Evolutionary conservation across 2,329 filamentous ascomycete genomes (phyloP), one percentile per base, ranked within the genome.

Genomic region (Xylaria polymorpha): DNA sequence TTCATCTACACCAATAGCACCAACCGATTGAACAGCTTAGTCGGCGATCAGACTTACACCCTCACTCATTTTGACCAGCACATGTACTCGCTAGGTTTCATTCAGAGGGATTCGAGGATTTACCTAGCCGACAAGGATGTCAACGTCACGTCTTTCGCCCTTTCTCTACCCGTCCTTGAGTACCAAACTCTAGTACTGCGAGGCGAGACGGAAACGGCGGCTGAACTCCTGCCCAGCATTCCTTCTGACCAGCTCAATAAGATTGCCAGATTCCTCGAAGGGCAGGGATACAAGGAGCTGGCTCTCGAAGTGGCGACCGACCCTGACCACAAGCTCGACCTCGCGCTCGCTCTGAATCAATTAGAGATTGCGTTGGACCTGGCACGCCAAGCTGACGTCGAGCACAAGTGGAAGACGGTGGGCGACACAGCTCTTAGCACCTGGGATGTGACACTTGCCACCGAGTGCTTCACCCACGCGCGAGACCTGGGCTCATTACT

Each of bases 1-100:
- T 97, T 99, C 86, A 94, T 98, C 80, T 99, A 98, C 87, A 98
- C 96, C 64, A 98, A 97, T 86, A 92, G 88, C 80, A 97, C 94
- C 10, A 98, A 98, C 85, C 92, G 96, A 71, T 86, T 99, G 69
- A 98, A 98, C 85, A 98, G 98, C 83, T 89, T 99, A 25, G 95
- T 99, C 15, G 96, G 96, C 73, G 96, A 98, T 82, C 94, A 98
- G 83, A 97, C 94, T 15, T 98, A 98, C 85, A 98, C 95, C 3
- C 92, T 99, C 73, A 96, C 94, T 14, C 95, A 98, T 83, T 98
- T 98, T 77, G 96, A 99, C 81, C 91, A 94, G 79, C 90, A 94
- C 32, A 94, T 97, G 90, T 99, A 98, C 81, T 88, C 97, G 32
- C 87, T 99, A 35, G 95, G 96, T 58, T 99, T 99, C 81, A 93